Evolutionary conservation across 306 rosid genomes (phyloP).

Genomic region (Quillaja saponaria): DNA sequence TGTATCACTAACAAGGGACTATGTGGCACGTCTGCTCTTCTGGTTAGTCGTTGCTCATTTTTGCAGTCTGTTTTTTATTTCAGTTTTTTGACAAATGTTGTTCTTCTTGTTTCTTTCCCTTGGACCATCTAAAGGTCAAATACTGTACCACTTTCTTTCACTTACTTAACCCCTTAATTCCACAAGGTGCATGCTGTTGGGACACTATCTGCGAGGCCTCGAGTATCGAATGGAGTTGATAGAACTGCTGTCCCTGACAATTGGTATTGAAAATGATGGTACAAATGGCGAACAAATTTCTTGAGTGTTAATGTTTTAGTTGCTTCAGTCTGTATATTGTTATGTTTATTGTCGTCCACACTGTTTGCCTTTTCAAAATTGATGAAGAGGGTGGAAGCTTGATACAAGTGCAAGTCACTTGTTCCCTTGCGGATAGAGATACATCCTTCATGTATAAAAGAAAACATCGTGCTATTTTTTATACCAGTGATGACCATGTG

Average conservation of each 20-base stretch:
- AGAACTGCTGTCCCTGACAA: conserved; percentile 63
- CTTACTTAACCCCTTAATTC: not conserved
- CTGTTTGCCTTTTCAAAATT: conserved; percentile 23
- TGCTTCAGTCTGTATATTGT: conserved; percentile 39
- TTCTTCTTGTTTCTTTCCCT: too few relatives aligned
- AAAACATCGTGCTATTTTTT: too few relatives aligned
- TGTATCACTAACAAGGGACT: conserved; percentile 74
- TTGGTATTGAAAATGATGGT: conserved; percentile 42
- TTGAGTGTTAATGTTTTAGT: conserved; percentile 38
- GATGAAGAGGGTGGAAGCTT: conserved; percentile 17
- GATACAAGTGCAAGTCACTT: conserved; percentile 17
- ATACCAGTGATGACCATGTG: too few relatives aligned
- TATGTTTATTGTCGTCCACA: conserved; percentile 9
- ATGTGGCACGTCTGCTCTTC: conserved; percentile 88
- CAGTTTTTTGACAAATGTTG: not conserved
- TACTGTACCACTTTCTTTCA: too few relatives aligned
- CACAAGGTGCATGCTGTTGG: conserved; percentile 87
- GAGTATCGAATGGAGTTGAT: conserved; percentile 82
- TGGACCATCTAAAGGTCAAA: too few relatives aligned
- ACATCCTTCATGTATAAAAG: too few relatives aligned
- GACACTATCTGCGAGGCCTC: conserved; percentile 87
- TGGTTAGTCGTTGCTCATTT: conserved; percentile 55
- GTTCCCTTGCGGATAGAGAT: not conserved
- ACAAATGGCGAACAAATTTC: conserved; percentile 40
- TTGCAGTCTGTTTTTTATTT: not conserved